Evolutionary conservation across 1,284 basidiomycete genomes (phyloP), one percentile per base, ranked within the genome.

Genomic region (Trichosporon ovoides): DNA sequence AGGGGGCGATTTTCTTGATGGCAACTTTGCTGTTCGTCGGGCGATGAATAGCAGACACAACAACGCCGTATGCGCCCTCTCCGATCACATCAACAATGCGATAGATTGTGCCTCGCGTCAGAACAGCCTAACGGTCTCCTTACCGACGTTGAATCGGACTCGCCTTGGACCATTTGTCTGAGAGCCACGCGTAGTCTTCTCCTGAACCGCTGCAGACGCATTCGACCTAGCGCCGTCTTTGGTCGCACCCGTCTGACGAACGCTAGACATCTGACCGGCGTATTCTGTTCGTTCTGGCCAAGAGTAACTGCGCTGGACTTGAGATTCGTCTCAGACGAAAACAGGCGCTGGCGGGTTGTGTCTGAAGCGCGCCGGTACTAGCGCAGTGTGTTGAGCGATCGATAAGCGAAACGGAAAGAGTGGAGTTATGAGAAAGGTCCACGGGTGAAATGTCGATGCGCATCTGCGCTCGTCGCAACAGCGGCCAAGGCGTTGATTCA

Each of bases 31-130:
- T 84, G 52, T 86, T 85, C 55, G 85, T 89, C 11, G 88, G 86
- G 68, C 84, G 77, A 72, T 93, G 90, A 2, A 91, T 81, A 3
- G 91, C 91, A 24, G 88, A 90, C 69, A 89, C 67, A 38, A 94
- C 92, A 63, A 90, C 83, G 50, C 90, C 78, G 58, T 80, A 80
- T 5, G 88, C 89, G 46, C 90, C 90, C 73, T 93, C 90, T 38
- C 93, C 93, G 56, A 96, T 89, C 65, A 95, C 90, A 80, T 95
- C 91, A 63, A 93, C 83, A 10, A 92, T 88, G 74, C 91, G 87
- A 73, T 94, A 93, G 68, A 88, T 80, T 78, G 63, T 83, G 38
- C 74, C 74, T 72, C 54, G 19, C 55, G 49, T 34, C 35, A 24
- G 19, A 2, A n/a, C 6, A 16, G 13, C 7, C 19, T 20, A 64